Evolutionary conservation across 176 grass and related monocot species (phyloP).

Genomic region (Phoenix roebelenii): DNA sequence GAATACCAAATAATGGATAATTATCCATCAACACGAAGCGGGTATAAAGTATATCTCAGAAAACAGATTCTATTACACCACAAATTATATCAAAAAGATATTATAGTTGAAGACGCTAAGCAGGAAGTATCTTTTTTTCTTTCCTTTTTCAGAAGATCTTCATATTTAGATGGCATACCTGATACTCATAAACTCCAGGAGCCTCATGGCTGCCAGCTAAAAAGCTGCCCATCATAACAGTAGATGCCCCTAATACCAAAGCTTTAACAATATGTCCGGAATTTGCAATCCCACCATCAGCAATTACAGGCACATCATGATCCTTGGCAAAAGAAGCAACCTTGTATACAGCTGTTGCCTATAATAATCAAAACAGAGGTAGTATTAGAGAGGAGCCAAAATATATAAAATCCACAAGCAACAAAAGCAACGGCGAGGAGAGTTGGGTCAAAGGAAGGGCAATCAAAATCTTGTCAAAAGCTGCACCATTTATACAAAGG

Average conservation of each 20-base stretch:
- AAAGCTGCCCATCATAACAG: slow-evolving; percentile 98
- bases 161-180: slow-evolving; percentile 23
- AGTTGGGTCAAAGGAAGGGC: too few relatives aligned
- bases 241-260: slow-evolving; percentile 64
- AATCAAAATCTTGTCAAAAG: too few relatives aligned
- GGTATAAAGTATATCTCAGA: too few relatives aligned
- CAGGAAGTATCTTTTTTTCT: too few relatives aligned
- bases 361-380: slow-evolving; percentile 1
- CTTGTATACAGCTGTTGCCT: slow-evolving; percentile 94
- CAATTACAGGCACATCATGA: slow-evolving; percentile 77
- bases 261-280: slow-evolving; percentile 98
- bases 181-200: slow-evolving; percentile 72
- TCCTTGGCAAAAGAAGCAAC: slow-evolving; percentile 91
- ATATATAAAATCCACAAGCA: neutral
- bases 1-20: too few relatives aligned
- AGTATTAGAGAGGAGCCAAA: neutral
- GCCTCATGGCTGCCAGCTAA: slow-evolving; percentile 85
- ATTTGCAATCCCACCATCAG: slow-evolving; percentile 93
- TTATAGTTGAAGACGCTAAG: too few relatives aligned
- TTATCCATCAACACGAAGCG: too few relatives aligned
- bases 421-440: too few relatives aligned
- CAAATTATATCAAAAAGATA: too few relatives aligned
- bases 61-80: too few relatives aligned
- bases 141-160: too few relatives aligned
- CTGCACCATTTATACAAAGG: too few relatives aligned